Evolutionary conservation across 345 rosid species (phyloP).

Genomic region (Lumnitzera racemosa): DNA sequence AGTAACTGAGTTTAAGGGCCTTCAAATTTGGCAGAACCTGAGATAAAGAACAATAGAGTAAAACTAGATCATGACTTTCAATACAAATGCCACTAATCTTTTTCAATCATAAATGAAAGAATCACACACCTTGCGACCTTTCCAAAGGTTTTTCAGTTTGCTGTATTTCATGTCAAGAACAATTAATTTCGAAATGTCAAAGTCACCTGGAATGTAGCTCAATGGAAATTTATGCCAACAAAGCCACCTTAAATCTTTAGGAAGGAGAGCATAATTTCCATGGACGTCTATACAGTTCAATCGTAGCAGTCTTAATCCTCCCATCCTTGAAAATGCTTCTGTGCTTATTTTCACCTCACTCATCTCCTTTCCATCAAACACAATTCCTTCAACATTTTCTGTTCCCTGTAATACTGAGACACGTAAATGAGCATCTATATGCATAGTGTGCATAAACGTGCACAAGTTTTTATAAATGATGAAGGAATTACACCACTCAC

Average conservation of each 20-base stretch:
- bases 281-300: constrained; percentile 4
- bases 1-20: constrained; percentile 18
- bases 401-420: constrained; percentile 6
- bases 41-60: background rate
- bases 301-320: constrained; percentile 5
- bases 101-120: background rate
- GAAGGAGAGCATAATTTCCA: constrained; percentile 2
- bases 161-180: constrained; percentile 7
- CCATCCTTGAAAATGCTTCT: constrained; percentile 12
- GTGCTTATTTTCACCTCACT: constrained; percentile 1
- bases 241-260: constrained; percentile 11
- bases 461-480: no score
- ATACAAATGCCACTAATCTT: no score
- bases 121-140: background rate
- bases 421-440: no score
- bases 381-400: constrained; percentile 2
- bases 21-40: constrained; percentile 13
- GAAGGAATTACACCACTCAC: background rate
- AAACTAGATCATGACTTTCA: no score
- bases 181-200: background rate
- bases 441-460: no score
- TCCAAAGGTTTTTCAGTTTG: constrained; percentile 4
- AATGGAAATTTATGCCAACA: constrained; percentile 9
- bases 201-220: background rate
- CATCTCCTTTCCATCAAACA: background rate